These are phyloP conservation scores for Arachnomyces sp. DNA, from an alignment of 2,329 filamentous ascomycete species.

Conservation along the genomic window DNA sequence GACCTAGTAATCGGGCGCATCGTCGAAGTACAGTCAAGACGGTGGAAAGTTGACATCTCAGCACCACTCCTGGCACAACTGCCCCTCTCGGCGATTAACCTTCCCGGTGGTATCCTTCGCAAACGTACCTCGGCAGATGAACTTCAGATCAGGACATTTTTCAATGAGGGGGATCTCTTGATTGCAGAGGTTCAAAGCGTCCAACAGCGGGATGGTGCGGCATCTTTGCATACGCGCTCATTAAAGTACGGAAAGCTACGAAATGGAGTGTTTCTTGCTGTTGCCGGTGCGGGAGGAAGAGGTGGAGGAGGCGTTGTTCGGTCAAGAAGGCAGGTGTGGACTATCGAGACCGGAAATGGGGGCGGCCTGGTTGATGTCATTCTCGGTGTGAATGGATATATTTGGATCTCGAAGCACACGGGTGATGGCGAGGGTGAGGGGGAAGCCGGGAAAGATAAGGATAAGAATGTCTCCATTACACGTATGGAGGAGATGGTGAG, in stretches of 20 bases:
- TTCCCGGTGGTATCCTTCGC: conserved; percentile 86
- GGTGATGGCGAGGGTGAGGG: conserved; percentile 47
- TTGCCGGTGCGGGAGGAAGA: conserved; percentile 69
- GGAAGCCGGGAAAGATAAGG: conserved; percentile 39
- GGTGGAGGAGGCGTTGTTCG: conserved; percentile 74
- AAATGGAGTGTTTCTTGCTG: conserved; percentile 82
- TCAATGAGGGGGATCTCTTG: conserved; percentile 86
- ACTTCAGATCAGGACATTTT: conserved; percentile 94
- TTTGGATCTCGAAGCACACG: conserved; percentile 85
- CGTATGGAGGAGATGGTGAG: conserved; percentile 81
- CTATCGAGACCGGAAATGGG: conserved; percentile 47
- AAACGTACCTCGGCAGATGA: conserved; percentile 93
- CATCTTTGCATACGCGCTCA: conserved; percentile 79
- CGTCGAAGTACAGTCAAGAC: conserved; percentile 82
- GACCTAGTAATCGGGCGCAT: conserved; percentile 92
- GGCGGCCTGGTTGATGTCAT: conserved; percentile 67
- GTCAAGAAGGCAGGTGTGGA: conserved; percentile 80
- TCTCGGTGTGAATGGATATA: conserved; percentile 91
- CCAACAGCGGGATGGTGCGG: conserved; percentile 68
- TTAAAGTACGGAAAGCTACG: conserved; percentile 92
- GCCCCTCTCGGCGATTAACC: conserved; percentile 82
- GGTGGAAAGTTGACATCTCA: conserved; percentile 93
- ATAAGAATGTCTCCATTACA: conserved; percentile 55
- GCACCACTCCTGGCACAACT: conserved; percentile 78
- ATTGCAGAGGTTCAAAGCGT: conserved; percentile 92